Percentiles rank a stretch among this genome's conserved stretches.
phyloP scores from a whole-genome alignment of 176 grass and related monocot genomes.

The Zoysia pacifica region DNA sequence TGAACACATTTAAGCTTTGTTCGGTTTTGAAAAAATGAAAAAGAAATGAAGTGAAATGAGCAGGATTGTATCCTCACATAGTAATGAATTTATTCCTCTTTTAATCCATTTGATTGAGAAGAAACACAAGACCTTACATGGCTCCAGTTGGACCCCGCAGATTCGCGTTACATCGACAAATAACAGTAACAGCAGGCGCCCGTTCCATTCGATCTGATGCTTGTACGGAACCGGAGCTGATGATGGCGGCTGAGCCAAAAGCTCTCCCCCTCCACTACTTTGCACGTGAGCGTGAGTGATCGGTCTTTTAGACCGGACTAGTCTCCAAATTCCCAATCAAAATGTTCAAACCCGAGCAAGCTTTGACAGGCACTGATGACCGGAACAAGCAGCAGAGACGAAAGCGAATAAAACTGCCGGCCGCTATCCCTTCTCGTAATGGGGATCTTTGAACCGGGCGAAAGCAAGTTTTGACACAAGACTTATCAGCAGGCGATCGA shows the following conservation, averaged over 20 bases:
- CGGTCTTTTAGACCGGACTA: slow-evolving; percentile 27
- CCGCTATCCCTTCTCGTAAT: background rate
- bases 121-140: background rate
- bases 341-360: background rate
- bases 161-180: slow-evolving; percentile 1
- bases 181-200: background rate
- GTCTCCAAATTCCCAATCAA: background rate
- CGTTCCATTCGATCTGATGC: background rate
- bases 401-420: no score
- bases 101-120: no score
- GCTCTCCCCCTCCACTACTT: background rate
- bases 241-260: slow-evolving; percentile 37
- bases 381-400: background rate
- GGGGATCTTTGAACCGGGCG: slow-evolving; percentile 45
- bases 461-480: slow-evolving; percentile 49
- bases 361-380: slow-evolving; percentile 11
- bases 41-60: no score
- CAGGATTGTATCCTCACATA: no score
- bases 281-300: slow-evolving; percentile 19
- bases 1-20: no score
- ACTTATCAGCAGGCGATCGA: slow-evolving; percentile 14
- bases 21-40: no score
- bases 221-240: background rate
- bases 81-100: no score
- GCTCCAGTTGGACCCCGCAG: background rate